phyloP scores from a whole-genome alignment of 306 rosid genomes.

The Lotus japonicus region DNA sequence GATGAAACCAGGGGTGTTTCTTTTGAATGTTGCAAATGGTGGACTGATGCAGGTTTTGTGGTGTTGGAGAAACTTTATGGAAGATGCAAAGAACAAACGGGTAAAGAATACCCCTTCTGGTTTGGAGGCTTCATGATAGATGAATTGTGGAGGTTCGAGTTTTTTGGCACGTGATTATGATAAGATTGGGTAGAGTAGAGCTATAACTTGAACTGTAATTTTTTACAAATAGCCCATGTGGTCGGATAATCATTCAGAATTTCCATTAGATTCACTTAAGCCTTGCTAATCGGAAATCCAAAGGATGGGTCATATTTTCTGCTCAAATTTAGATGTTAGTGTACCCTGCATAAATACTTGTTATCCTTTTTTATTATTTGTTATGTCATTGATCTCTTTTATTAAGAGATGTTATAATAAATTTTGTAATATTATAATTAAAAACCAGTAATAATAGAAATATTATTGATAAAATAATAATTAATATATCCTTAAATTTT shows the following conservation, averaged over 20 bases:
- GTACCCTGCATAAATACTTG: no score
- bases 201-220: not conserved
- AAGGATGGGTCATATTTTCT: not conserved
- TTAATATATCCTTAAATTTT: no score
- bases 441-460: no score
- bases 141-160: not conserved
- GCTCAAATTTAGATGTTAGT: no score
- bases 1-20: slow-evolving; percentile 17
- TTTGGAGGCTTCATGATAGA: slow-evolving; percentile 23
- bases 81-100: slow-evolving; percentile 16
- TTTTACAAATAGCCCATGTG: not conserved
- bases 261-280: no score
- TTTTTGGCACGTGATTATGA: not conserved
- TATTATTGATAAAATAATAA: no score
- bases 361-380: no score
- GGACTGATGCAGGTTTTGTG: slow-evolving; percentile 42
- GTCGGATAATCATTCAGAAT: not conserved
- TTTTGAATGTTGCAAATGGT: slow-evolving; percentile 39
- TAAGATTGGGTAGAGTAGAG: not conserved
- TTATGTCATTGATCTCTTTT: no score
- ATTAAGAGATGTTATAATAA: no score
- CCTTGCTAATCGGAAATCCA: no score
- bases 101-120: slow-evolving; percentile 2
- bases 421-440: no score
- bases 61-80: slow-evolving; percentile 30